Percentiles rank a stretch among this genome's conserved stretches.
phyloP scores from a whole-genome alignment of 768 basidiomycete species.

The Serendipita sp. region DNA sequence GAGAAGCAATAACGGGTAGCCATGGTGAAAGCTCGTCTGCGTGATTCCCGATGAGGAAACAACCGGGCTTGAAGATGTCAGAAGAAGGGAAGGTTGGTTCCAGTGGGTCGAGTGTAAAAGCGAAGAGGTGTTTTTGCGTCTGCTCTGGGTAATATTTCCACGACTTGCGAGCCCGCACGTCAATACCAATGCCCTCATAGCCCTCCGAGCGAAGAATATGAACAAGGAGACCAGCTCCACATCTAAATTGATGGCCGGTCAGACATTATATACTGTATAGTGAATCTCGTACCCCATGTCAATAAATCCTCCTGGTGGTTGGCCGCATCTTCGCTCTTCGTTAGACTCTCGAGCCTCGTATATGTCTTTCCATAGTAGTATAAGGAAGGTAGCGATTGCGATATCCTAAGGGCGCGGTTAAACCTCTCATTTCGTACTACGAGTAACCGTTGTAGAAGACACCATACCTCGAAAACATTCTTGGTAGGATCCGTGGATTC shows the following conservation, averaged over 20 bases:
- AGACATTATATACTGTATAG: not conserved
- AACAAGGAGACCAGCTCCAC: conserved; percentile 84
- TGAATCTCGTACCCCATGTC: conserved; percentile 55
- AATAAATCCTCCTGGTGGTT: conserved; percentile 70
- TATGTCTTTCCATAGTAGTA: conserved; percentile 75
- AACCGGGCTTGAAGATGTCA: conserved; percentile 24
- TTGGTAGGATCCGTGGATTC: conserved; percentile 77
- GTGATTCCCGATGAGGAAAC: conserved; percentile 87
- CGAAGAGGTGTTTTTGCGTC: conserved; percentile 45
- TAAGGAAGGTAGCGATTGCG: conserved; percentile 83
- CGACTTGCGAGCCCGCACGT: conserved; percentile 68
- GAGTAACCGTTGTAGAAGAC: not conserved
- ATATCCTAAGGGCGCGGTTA: conserved; percentile 46
- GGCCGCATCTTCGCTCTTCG: conserved; percentile 35
- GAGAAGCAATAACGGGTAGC: conserved; percentile 66
- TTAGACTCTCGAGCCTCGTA: conserved; percentile 22
- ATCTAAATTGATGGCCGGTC: conserved; percentile 27
- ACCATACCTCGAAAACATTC: conserved; percentile 70
- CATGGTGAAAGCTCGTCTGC: conserved; percentile 94
- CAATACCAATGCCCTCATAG: conserved; percentile 69
- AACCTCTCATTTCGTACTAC: not conserved
- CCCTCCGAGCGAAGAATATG: conserved; percentile 78
- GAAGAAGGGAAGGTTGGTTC: conserved; percentile 12
- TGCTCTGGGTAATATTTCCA: conserved; percentile 60
- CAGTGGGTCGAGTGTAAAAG: conserved; percentile 57